phyloP scores from a whole-genome alignment of 306 rosid species.

The Citrullus amarus region DNA sequence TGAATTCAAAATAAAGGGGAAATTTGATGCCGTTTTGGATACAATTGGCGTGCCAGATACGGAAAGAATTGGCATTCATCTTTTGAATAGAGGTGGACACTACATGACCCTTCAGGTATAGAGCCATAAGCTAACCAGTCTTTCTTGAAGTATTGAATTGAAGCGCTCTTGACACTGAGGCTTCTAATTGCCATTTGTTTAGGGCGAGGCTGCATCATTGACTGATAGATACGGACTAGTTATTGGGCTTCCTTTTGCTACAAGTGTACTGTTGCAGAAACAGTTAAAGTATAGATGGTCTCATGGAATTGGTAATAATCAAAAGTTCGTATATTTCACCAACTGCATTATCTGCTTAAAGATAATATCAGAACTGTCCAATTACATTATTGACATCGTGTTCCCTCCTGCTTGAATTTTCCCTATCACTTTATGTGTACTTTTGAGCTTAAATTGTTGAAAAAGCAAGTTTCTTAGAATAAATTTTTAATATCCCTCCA shows the following conservation, averaged over 20 bases:
- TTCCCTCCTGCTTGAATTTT: neutral
- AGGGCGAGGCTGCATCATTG: conserved; percentile 90
- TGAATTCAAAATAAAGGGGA: conserved; percentile 62
- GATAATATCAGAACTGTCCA: neutral
- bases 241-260: conserved; percentile 67
- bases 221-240: conserved; percentile 60
- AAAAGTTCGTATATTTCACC: neutral
- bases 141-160: neutral
- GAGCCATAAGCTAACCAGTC: conserved; percentile 10
- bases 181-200: conserved; percentile 1
- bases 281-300: conserved; percentile 47
- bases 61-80: conserved; percentile 55
- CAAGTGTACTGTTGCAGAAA: conserved; percentile 39
- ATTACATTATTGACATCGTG: neutral
- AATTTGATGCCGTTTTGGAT: conserved; percentile 89
- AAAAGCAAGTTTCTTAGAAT: neutral
- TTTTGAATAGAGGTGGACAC: conserved; percentile 83
- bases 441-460: neutral
- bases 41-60: conserved; percentile 81
- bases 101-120: conserved; percentile 98
- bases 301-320: conserved; percentile 67
- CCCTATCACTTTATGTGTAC: neutral
- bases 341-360: neutral
- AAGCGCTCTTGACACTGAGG: neutral
- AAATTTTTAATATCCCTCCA: too few species aligned